Base-by-base conservation (phyloP, 768 basidiomycete genomes). In the Leccinum sublutescens region DNA sequence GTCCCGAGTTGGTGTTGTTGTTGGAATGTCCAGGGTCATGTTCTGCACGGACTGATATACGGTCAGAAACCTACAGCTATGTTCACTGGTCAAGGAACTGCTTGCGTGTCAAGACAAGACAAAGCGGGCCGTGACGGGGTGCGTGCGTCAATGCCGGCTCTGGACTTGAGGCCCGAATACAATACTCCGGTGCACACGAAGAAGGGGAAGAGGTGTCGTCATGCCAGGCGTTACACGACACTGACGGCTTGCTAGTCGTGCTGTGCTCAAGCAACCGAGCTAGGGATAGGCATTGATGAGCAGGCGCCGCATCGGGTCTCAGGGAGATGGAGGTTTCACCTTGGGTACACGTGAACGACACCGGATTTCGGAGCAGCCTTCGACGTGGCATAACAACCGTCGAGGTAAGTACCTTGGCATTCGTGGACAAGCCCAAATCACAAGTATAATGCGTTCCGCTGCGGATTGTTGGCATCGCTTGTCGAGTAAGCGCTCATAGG, bases 261-360 rank as follows among this genome's bases (percentile, higher is more conserved):
- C 65, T 21, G 54, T 65, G 64, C n/a, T 14, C 50, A 51, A 14
- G 47, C 12, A 48, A 48, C 47, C 47, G 21, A 23, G 47, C 47
- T 23, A 48, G 45, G 45, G 45, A n/a, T 23, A 47, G 47, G 21
- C 47, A 14, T 23, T 10, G 15, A 25, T 27, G 36, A 29, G 23
- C 3, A 23, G 21, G 14, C 23, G 53, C 50, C 33, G 25, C 25
- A 15, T 55, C 47, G 63, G 61, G 51, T 53, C 19, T 58, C 56
- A 58, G 33, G 64, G 49, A 38, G 36, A 62, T 52, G 2, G 38
- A 47, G 34, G 47, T 48, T 48, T 48, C 47, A 48, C 14, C 21
- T 12, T 5, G 21, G 47, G 12, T 48, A 2, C 21, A 43, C 40
- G 40, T 43, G 10, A 43, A 43, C 40, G 11, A 19, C 40, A 43